A percentile compares a stretch with the other conserved stretches of the same genome.
Conservation (phyloP, 148 eudicot genomes). For the Camellia japonica region DNA sequence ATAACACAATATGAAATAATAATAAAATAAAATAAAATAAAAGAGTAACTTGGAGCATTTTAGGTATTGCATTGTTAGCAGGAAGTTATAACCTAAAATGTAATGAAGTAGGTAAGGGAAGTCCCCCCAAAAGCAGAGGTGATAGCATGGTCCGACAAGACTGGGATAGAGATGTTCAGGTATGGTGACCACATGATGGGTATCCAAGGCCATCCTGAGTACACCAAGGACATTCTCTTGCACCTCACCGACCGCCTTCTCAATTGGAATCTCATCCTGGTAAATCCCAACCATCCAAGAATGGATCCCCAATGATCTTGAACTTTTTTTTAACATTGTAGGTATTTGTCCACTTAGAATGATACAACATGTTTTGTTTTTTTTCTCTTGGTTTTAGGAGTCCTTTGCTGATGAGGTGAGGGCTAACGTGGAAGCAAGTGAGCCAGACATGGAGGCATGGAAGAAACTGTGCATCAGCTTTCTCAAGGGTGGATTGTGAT, state of each 20-base stretch:
- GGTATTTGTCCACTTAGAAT: too few relatives aligned
- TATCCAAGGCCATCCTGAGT: conserved; percentile 86
- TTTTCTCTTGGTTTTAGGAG: conserved; percentile 49
- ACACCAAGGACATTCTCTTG: conserved; percentile 65
- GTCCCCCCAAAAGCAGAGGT: conserved; percentile 75
- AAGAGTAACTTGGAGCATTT: too few relatives aligned
- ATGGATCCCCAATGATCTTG: too few relatives aligned
- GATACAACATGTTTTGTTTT: conserved; percentile 19
- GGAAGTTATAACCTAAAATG: neutral
- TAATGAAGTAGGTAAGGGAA: conserved; percentile 44
- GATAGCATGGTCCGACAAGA: conserved; percentile 58
- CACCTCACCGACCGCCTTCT: conserved; percentile 68
- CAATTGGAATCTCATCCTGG: conserved; percentile 38
- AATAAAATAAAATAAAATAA: too few relatives aligned
- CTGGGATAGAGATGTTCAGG: conserved; percentile 67
- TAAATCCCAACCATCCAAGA: neutral
- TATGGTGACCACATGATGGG: conserved; percentile 78
- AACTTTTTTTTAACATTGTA: too few relatives aligned
- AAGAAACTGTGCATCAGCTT: conserved; percentile 63
- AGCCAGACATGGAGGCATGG: conserved; percentile 82
- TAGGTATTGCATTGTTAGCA: too few relatives aligned
- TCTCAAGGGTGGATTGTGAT: conserved; percentile 46
- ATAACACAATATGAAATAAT: too few relatives aligned
- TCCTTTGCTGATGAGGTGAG: conserved; percentile 48
- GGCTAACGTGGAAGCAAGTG: conserved; percentile 42